Evolutionary conservation across 2,329 filamentous ascomycete genomes (phyloP), one percentile per base, ranked within the genome.

Genomic region (Colletotrichum sp.): DNA sequence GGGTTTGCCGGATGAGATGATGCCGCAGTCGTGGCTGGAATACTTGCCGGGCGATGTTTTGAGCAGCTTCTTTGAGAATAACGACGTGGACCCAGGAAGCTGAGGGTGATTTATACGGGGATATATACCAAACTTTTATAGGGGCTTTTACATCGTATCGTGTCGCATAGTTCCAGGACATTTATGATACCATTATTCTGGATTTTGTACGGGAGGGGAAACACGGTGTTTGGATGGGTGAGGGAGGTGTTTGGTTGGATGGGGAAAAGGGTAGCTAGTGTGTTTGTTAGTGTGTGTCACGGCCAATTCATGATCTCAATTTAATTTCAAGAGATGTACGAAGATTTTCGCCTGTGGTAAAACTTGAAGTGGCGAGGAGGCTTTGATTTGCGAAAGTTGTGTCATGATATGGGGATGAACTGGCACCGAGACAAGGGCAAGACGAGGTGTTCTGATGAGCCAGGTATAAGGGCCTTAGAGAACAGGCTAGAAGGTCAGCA

Each of bases 31-130:
- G 5, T 96, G 94, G 93, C 86, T 96, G 13, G 94, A 95, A 79
- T 94, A 94, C 75, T 85, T 95, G 8, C 93, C 94, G 0, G 89
- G 89, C 28, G 93, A 94, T 80, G 89, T 94, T 75, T 80, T 94
- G 52, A 89, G 43, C 12, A 52, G 87, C 36, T 88, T 91, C 69
- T 92, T 90, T 78, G 88, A 88, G 34, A 76, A 74, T 12, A 71
- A 74, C 6, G 68, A 65, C n/a, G 64, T 71, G 64, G 73, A 73
- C 16, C 34, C 73, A 10, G 73, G 73, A 18, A 73, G 64, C 36
- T 76, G 58, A 72, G 32, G 36, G 12, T n/a, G 16, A 15, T 60
- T 58, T 52, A 5, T 8, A 52, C 6, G 6, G 15, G 18, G 8
- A 60, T 36, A 36, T 8, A 56, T 26, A 9, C 21, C 55, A 48